Conservation (phyloP, 176 grass and related monocot genomes). For the Carex cristatella region DNA sequence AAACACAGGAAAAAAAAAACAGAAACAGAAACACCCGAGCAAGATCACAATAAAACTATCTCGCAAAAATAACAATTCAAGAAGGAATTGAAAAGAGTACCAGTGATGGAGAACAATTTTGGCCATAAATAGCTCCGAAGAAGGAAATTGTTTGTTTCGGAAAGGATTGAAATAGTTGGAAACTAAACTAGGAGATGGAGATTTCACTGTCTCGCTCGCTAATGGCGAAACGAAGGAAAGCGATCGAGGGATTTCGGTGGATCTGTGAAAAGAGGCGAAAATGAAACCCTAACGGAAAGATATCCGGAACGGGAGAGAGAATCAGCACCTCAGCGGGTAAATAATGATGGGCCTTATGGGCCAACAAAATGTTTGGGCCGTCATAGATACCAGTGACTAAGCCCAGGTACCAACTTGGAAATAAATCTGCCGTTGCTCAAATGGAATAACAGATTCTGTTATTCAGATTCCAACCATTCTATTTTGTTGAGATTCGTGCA, state of each 20-base stretch:
- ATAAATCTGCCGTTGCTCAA: no score
- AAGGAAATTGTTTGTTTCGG: neutral
- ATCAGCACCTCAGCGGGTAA: no score
- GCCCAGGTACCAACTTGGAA: no score
- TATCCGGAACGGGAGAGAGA: neutral
- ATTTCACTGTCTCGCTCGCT: neutral
- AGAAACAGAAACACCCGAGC: neutral
- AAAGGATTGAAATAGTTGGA: neutral
- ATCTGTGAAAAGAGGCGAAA: neutral
- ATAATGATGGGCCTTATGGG: no score
- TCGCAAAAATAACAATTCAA: neutral
- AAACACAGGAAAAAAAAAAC: neutral
- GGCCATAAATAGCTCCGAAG: neutral
- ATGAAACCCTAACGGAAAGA: constrained; percentile 13
- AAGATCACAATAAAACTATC: neutral
- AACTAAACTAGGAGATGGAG: neutral
- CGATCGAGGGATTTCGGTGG: neutral
- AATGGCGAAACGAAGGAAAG: neutral
- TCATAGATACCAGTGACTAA: no score
- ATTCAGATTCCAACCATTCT: no score
- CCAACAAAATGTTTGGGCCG: no score
- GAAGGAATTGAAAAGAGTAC: neutral
- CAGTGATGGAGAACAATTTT: neutral
- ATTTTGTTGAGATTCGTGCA: no score
- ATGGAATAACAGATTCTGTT: no score